Conservation (phyloP, 208 protist genomes). For the Trypanosoma lewisi region DNA sequence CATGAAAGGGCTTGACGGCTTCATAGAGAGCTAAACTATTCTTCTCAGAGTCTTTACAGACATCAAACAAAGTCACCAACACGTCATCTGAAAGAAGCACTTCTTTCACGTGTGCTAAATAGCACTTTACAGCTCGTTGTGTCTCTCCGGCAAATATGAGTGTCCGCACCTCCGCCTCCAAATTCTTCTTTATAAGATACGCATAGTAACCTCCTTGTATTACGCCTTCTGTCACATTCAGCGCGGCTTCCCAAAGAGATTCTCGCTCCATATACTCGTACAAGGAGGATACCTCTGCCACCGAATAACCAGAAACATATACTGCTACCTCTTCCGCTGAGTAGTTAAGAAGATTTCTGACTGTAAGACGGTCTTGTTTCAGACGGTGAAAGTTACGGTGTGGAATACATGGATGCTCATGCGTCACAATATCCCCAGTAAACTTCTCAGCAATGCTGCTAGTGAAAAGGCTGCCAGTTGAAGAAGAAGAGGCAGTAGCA, state of each 20-base stretch:
- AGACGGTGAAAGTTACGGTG: conserved; percentile 59
- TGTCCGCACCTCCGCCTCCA: conserved; percentile 52
- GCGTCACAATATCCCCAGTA: conserved; percentile 15
- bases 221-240: conserved; percentile 49
- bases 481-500: background rate
- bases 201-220: conserved; percentile 29
- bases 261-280: conserved; percentile 60
- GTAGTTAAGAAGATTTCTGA: conserved; percentile 31
- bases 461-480: conserved; percentile 10
- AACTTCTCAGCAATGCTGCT: conserved; percentile 38
- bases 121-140: conserved; percentile 51
- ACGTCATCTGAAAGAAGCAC: conserved; percentile 66
- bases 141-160: conserved; percentile 38
- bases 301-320: conserved; percentile 30
- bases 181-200: conserved; percentile 52
- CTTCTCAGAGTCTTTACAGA: conserved; percentile 38
- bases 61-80: conserved; percentile 61
- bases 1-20: conserved; percentile 41
- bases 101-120: conserved; percentile 58
- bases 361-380: conserved; percentile 33
- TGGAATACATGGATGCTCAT: conserved; percentile 52
- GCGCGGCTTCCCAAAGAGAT: conserved; percentile 56
- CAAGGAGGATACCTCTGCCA: conserved; percentile 47
- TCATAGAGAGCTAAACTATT: conserved; percentile 52
- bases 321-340: conserved; percentile 37